Percentiles rank a stretch among this genome's conserved stretches.
Conservation (phyloP, 805 yeast species). For the Candida yuanshanica region DNA sequence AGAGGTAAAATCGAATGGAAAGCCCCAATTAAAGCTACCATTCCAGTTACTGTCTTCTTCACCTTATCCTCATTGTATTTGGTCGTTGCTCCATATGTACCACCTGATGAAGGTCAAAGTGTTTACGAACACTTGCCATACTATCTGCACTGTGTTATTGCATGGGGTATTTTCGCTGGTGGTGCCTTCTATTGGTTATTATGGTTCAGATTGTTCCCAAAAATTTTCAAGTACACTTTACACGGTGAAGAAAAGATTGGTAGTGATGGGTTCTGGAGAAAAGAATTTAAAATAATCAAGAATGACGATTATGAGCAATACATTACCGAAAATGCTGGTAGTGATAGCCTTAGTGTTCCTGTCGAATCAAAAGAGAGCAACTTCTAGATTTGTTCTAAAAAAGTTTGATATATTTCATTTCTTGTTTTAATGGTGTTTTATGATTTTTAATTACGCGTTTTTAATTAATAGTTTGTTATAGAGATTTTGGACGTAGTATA, state of each 20-base stretch:
- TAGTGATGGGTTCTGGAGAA: constrained; percentile 70
- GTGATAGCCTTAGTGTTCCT: not conserved
- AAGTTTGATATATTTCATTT: not conserved
- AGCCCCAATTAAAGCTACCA: constrained; percentile 64
- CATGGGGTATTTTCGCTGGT: constrained; percentile 65
- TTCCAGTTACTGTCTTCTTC: constrained; percentile 61
- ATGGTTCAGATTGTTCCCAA: constrained; percentile 58
- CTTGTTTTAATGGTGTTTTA: too few species aligned
- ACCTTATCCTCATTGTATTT: constrained; percentile 59
- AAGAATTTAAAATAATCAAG: constrained; percentile 40
- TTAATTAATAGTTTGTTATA: too few species aligned
- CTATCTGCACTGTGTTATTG: constrained; percentile 76
- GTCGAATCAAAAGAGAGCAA: not conserved
- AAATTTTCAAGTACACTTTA: constrained; percentile 45
- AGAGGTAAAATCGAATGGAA: constrained; percentile 55
- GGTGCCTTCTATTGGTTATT: constrained; percentile 64
- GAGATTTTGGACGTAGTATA: too few species aligned
- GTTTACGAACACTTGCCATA: constrained; percentile 71
- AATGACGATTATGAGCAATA: constrained; percentile 19
- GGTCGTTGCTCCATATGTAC: constrained; percentile 72
- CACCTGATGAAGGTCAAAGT: constrained; percentile 60
- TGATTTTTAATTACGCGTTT: too few species aligned
- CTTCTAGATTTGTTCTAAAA: too few species aligned
- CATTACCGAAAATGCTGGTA: constrained; percentile 7
- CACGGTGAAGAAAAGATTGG: constrained; percentile 50